A percentile compares a stretch with the other conserved stretches of the same genome.
Conservation (phyloP, 2,329 filamentous ascomycete species). For the Chaetomiaceae sp. region DNA sequence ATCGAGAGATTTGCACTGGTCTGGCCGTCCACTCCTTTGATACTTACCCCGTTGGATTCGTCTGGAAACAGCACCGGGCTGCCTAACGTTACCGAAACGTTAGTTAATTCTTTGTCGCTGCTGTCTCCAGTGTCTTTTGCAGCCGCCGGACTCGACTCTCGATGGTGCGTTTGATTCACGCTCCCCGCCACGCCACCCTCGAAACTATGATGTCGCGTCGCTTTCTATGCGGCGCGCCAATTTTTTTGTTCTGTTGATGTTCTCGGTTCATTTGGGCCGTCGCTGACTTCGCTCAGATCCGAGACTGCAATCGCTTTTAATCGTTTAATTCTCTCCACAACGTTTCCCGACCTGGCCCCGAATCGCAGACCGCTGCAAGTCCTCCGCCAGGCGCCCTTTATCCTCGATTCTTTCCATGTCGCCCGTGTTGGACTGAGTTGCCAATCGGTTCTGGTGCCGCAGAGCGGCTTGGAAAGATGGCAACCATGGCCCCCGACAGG, state of each 20-base stretch:
- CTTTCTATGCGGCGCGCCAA: background rate
- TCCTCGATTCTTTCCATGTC: slow-evolving; percentile 35
- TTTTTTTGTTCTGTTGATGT: background rate
- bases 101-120: slow-evolving; percentile 19
- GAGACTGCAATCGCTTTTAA: slow-evolving; percentile 25
- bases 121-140: slow-evolving; percentile 19
- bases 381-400: slow-evolving; percentile 10
- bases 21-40: slow-evolving; percentile 57
- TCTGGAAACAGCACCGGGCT: slow-evolving; percentile 25
- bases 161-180: slow-evolving; percentile 17
- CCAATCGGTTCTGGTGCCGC: slow-evolving; percentile 43
- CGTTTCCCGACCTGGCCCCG: slow-evolving; percentile 4
- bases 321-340: slow-evolving; percentile 23
- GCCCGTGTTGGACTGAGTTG: slow-evolving; percentile 34
- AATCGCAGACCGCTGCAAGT: slow-evolving; percentile 7
- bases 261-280: slow-evolving; percentile 5
- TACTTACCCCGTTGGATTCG: slow-evolving; percentile 24
- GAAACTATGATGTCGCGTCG: background rate
- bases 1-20: slow-evolving; percentile 51
- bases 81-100: too few species aligned
- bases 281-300: slow-evolving; percentile 19
- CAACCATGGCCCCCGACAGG: slow-evolving; percentile 30
- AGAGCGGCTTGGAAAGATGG: slow-evolving; percentile 42
- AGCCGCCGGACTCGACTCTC: slow-evolving; percentile 8
- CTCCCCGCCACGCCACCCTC: background rate